A percentile compares a stretch with the other conserved stretches of the same genome.
Evolutionary conservation across 345 rosid species (phyloP).

Genomic region (Turritis glabra): DNA sequence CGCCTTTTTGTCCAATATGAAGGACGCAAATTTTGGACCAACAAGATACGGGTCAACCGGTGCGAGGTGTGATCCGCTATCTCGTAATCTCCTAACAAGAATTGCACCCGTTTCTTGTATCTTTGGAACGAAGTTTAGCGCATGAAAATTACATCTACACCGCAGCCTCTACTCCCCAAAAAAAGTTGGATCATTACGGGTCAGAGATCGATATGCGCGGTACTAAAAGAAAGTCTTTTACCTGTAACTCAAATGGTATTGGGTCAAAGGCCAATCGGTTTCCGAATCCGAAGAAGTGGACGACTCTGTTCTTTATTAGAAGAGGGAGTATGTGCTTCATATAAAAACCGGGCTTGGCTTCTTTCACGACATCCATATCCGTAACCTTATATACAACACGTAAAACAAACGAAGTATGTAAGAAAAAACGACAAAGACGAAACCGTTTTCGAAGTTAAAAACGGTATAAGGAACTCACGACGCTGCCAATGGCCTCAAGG

Average conservation of each 20-base stretch:
- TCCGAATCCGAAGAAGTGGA: slow-evolving; percentile 91
- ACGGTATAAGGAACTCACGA: slow-evolving; percentile 59
- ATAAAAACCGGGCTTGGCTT: slow-evolving; percentile 83
- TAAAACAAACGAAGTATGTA: not conserved
- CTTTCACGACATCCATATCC: slow-evolving; percentile 72
- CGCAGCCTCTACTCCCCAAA: slow-evolving; percentile 84
- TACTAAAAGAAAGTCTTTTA: slow-evolving; percentile 24
- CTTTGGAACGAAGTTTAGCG: slow-evolving; percentile 72
- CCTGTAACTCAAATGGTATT: slow-evolving; percentile 86
- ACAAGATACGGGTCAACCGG: slow-evolving; percentile 73
- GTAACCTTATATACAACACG: slow-evolving; percentile 52
- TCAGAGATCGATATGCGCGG: not conserved
- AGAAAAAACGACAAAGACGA: not conserved
- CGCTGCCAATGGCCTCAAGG: slow-evolving; percentile 85
- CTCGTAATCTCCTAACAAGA: slow-evolving; percentile 74
- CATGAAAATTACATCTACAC: slow-evolving; percentile 97
- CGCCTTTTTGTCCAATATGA: slow-evolving; percentile 42
- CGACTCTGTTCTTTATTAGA: slow-evolving; percentile 66
- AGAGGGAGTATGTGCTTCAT: slow-evolving; percentile 82
- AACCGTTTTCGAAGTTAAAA: not conserved
- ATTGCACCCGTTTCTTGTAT: slow-evolving; percentile 83
- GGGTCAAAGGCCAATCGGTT: slow-evolving; percentile 98
- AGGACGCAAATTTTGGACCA: slow-evolving; percentile 60
- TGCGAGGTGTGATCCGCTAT: slow-evolving; percentile 49
- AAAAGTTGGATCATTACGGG: slow-evolving; percentile 12